Evolutionary conservation across 179 eudicot genomes (phyloP).

Genomic region (Spinacia oleracea): DNA sequence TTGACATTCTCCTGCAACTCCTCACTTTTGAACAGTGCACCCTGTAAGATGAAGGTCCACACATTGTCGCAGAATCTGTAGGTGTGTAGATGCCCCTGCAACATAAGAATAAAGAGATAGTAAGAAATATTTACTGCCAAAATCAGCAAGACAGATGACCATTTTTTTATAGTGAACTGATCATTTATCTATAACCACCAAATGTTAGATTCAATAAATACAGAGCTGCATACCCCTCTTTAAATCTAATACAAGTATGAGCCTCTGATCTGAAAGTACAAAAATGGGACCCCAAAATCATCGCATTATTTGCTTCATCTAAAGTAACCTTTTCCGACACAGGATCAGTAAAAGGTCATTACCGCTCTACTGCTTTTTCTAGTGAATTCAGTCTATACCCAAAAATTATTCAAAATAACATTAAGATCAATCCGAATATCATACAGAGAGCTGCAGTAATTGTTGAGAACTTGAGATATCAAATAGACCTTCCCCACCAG

Average conservation of each 20-base stretch:
- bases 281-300: not conserved
- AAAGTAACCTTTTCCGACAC: not conserved
- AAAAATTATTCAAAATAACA: too few relatives aligned
- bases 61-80: constrained; percentile 90
- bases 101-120: not conserved
- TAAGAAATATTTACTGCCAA: constrained; percentile 4
- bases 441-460: not conserved
- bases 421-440: too few relatives aligned
- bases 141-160: not conserved
- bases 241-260: too few relatives aligned
- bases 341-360: too few relatives aligned
- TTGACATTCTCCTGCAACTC: constrained; percentile 58
- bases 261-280: too few relatives aligned
- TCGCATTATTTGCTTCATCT: not conserved
- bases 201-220: not conserved
- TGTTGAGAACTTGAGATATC: too few relatives aligned
- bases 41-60: constrained; percentile 81
- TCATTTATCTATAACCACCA: not conserved
- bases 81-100: constrained; percentile 80
- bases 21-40: constrained; percentile 62
- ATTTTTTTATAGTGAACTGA: not conserved
- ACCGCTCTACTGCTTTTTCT: too few relatives aligned
- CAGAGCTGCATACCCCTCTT: not conserved
- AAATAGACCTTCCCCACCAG: too few relatives aligned
- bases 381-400: too few relatives aligned